phyloP scores from a whole-genome alignment of 148 eudicot genomes.

The Cornus florida region DNA sequence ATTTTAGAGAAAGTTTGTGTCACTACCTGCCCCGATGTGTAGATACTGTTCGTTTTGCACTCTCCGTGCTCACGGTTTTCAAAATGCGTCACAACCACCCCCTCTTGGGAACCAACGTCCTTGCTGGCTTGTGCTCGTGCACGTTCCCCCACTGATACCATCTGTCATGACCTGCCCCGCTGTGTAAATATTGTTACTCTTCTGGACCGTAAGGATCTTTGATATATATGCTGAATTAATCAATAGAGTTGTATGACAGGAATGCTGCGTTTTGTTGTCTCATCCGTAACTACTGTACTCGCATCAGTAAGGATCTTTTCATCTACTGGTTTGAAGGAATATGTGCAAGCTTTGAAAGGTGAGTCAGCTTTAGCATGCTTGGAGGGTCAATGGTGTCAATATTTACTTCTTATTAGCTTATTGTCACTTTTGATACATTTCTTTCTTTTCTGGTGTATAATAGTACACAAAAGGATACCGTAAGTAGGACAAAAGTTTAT shows the following conservation, averaged over 20 bases:
- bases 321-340: constrained; percentile 84
- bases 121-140: too few relatives aligned
- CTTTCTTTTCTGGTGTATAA: background rate
- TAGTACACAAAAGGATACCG: background rate
- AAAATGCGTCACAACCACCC: too few relatives aligned
- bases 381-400: background rate
- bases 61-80: too few relatives aligned
- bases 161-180: too few relatives aligned
- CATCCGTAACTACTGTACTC: constrained; percentile 44
- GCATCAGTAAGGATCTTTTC: constrained; percentile 59
- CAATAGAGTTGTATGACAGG: constrained; percentile 47
- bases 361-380: constrained; percentile 17
- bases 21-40: too few relatives aligned
- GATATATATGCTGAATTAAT: constrained; percentile 5
- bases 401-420: background rate
- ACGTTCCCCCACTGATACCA: too few relatives aligned
- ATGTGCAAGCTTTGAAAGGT: constrained; percentile 78
- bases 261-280: constrained; percentile 77
- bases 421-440: background rate
- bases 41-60: too few relatives aligned
- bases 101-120: too few relatives aligned
- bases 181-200: too few relatives aligned
- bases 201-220: too few relatives aligned
- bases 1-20: background rate
- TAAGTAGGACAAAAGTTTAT: background rate